A percentile compares a stretch with the other conserved stretches of the same genome.
Evolutionary conservation across 305 asterid species (phyloP).

Genomic region (Plantago coronopus): DNA sequence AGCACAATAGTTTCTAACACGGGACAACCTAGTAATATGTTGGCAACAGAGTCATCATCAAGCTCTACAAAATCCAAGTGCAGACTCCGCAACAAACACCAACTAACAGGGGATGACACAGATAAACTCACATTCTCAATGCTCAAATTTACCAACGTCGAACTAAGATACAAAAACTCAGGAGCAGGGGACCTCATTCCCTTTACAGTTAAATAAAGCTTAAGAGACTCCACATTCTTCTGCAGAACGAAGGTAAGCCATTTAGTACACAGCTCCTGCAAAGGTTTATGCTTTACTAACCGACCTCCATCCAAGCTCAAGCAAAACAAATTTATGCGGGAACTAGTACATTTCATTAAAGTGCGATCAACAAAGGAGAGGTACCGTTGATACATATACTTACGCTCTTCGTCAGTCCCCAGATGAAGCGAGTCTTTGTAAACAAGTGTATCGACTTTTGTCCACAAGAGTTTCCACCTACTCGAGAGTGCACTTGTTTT

Average conservation of each 20-base stretch:
- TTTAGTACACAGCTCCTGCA: background rate
- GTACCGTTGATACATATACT: background rate
- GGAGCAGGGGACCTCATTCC: background rate
- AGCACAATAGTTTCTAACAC: background rate
- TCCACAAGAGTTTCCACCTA: background rate
- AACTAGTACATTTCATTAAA: background rate
- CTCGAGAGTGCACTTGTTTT: background rate
- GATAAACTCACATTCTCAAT: background rate
- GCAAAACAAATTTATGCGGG: background rate
- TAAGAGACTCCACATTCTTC: background rate
- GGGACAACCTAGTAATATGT: background rate
- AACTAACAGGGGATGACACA: background rate
- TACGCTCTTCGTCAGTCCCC: too few species aligned
- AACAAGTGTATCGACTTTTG: background rate
- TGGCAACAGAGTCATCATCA: background rate
- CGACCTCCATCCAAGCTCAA: too few species aligned
- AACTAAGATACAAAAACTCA: background rate
- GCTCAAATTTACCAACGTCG: background rate
- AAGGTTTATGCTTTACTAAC: background rate
- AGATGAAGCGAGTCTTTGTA: background rate
- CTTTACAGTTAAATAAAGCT: background rate
- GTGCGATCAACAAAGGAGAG: slow-evolving; percentile 1
- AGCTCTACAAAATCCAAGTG: background rate
- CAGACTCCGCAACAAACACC: background rate
- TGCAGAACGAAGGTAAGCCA: background rate